Base-by-base conservation (phyloP, 257 asterid species). In the Solanum gandarillasii region DNA sequence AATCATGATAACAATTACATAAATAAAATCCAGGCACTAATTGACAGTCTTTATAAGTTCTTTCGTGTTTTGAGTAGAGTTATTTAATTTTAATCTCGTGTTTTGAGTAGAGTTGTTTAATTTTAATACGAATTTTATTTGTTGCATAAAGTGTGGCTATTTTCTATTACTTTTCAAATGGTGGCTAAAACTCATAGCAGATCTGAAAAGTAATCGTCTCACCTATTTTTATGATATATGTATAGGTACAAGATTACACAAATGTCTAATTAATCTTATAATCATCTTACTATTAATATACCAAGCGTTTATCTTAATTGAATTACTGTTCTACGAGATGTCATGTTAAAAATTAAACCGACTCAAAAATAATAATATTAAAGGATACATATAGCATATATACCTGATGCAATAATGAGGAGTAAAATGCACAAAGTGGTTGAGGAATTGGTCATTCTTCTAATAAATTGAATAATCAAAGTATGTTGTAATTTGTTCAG, bases 1-100 rank as follows among this genome's bases (percentile, higher is more conserved):
- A 78, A 78, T 78, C 84, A 25, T 78, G 62, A 9, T 41, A 78
- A 78, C 25, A 78, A 25, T 78, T 78, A 25, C 84, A 78, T 25
- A 78, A 39, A 78, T 14, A 43, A 78, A 5, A 39, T 78, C 84
- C 62, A 39, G 36, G 62, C 9, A 39, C 11, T 25, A 39, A 14
- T 27, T 78, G 7, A 18, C 84, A 78, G 25, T 5, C 3, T 65
- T 65, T 65, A 65, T n/a, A n/a, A 62, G 71, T 23, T 67, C 4
- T 67, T 67, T 5, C 2, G 7, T 67, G 20, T 67, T 25, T 67
- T 25, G 34, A 67, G 18, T 25, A 67, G 9, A 6, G 34, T 11
- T 65, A 25, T n/a, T 35, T 35, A 35, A 35, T 35, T 58, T 58
- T 58, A 20, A n/a, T 60, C 12, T 4, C 16, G 12, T 65, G 8